Base-by-base conservation (phyloP, 2,329 filamentous ascomycete species). In the Zasmidium angulare region DNA sequence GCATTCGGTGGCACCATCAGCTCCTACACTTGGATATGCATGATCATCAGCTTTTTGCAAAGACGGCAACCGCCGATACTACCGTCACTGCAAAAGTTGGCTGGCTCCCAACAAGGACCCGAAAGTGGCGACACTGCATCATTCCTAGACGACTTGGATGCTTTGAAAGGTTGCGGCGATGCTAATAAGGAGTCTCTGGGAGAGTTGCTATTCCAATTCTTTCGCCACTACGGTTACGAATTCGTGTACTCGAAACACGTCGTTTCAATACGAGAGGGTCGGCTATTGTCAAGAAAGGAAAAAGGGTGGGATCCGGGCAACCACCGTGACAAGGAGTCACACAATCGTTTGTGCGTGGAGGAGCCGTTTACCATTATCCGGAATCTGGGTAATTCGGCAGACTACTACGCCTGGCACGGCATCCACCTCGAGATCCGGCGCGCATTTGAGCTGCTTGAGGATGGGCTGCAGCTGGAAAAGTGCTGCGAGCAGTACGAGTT, bases 21-120 rank as follows among this genome's bases (percentile, higher is more conserved):
- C 76, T 99, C 95, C 19, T 99, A 99, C 73, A 97, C 95, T 21
- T 99, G 95, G 95, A 98, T 98, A 73, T 99, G 95, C 76, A 86
- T 99, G 82, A 96, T 98, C 66, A 89, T 99, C 72, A 96, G 92
- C 67, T 99, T 98, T 71, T 83, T 99, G 23, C 95, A 99, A 76
- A 89, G 91, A 53, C 87, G 92, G 68, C 83, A 89, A 60, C 90
- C 91, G 17, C 90, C 93, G 0, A 85, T 99, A 56, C 77, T 99
- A 21, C 95, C 95, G 2, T 86, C 90, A 17, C 81, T 99, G 31
- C 95, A 98, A 72, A 88, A 92, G 70, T 82, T 85, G 21, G 81
- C 85, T 3, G 83, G 88, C 66, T 80, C 87, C 65, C 85, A 85
- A 67, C 78, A 84, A 55, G 77, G 84, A 10, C 81, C 83, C 20